Percentiles rank a stretch among this genome's conserved stretches.
Evolutionary conservation across 495 filamentous ascomycete genomes (phyloP).

Genomic region (Neurospora intermedia): DNA sequence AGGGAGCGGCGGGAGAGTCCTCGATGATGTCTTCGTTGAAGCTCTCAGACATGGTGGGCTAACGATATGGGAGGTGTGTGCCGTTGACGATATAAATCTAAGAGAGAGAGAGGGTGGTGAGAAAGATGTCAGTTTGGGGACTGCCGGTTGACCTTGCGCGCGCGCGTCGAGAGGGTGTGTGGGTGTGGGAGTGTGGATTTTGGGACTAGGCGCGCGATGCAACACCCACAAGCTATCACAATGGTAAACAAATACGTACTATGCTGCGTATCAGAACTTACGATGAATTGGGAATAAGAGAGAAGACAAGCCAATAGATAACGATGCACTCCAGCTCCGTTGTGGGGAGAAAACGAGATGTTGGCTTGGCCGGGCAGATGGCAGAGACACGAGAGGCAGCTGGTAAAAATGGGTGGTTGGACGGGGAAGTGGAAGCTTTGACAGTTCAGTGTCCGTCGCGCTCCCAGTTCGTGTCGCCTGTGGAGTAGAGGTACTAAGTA

Average conservation of each 20-base stretch:
- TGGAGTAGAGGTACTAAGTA: neutral
- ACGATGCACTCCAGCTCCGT: neutral
- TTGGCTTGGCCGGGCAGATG: neutral
- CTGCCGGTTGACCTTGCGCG: neutral
- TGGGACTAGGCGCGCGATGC: neutral
- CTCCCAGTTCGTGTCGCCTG: neutral
- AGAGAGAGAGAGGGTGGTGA: neutral
- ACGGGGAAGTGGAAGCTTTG: neutral
- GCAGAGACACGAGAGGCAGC: neutral
- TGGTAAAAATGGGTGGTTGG: neutral
- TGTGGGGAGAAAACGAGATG: neutral
- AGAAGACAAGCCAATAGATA: neutral
- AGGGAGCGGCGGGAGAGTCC: constrained; percentile 21
- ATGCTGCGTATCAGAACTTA: neutral
- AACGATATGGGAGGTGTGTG: neutral
- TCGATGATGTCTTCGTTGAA: constrained; percentile 26
- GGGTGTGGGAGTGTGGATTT: neutral
- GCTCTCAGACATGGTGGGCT: constrained; percentile 28
- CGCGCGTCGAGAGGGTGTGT: neutral
- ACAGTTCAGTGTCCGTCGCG: neutral
- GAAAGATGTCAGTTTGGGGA: neutral
- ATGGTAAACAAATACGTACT: neutral
- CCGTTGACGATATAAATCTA: neutral
- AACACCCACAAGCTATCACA: neutral
- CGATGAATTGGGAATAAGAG: neutral